Conservation (phyloP, 1,139 yeast species). For the Saccharomyces uvarum region DNA sequence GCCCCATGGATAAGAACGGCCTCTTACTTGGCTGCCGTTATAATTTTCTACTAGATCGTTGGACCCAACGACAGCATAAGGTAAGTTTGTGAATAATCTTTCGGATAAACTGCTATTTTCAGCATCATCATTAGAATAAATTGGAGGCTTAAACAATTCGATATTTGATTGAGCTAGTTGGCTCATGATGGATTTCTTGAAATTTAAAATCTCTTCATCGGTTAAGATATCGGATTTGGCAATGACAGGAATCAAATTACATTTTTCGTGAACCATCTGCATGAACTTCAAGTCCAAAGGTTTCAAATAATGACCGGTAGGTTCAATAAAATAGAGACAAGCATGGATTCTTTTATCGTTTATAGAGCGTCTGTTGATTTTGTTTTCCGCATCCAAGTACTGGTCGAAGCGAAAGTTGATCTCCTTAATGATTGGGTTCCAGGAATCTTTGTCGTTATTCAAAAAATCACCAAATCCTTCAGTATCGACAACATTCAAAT, state of each 20-base stretch:
- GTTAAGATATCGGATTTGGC: constrained; percentile 92
- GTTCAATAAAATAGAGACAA: constrained; percentile 83
- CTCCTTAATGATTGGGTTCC: constrained; percentile 92
- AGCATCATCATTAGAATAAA: constrained; percentile 79
- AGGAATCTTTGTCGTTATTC: constrained; percentile 69
- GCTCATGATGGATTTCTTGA: constrained; percentile 66
- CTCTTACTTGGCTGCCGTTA: constrained; percentile 80
- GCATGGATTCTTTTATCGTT: constrained; percentile 81
- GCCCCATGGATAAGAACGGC: constrained; percentile 98
- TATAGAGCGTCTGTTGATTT: constrained; percentile 67
- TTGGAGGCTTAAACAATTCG: constrained; percentile 70
- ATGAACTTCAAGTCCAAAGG: constrained; percentile 84
- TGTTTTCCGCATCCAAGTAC: constrained; percentile 85
- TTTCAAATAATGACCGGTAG: constrained; percentile 90
- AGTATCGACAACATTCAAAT: constrained; percentile 77
- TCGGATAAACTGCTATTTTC: constrained; percentile 63
- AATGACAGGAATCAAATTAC: constrained; percentile 87
- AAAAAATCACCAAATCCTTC: constrained; percentile 93
- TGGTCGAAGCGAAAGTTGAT: constrained; percentile 79
- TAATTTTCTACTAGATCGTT: constrained; percentile 62
- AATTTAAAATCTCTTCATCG: constrained; percentile 70
- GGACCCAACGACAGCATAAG: constrained; percentile 94
- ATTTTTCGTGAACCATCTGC: constrained; percentile 84
- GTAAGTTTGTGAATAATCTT: constrained; percentile 63
- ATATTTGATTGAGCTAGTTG: constrained; percentile 75